Base-by-base conservation (phyloP, 2,329 filamentous ascomycete species). In the Neofusicoccum cordaticola region DNA sequence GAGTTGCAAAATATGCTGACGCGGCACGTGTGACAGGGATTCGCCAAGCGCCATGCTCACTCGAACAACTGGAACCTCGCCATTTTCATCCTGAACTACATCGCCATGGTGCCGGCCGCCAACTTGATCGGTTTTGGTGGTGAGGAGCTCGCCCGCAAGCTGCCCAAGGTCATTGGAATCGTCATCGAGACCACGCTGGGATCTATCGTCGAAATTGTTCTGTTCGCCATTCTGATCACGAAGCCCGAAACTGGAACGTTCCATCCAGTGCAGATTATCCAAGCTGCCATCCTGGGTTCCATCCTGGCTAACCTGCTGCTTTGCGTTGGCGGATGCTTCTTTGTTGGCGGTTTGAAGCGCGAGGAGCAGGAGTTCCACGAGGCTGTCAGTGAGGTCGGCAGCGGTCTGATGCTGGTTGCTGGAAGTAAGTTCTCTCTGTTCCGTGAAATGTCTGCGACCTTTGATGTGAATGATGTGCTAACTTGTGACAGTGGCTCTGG, bases 241-340 rank as follows among this genome's bases (percentile, higher is more conserved):
- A 70, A 74, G 11, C 79, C 79, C n/a, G 73, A 34, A n/a, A 57
- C 63, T 72, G 76, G 47, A 67, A 78, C 35, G 6, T 65, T 65
- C 22, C 48, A 65, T 51, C 63, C 63, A 4, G 78, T 89, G 66
- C 82, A 84, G n/a, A 90, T 95, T 69, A 91, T 96, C 70, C 87
- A 92, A 72, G 91, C 91, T 62, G 92, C 92, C 31, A 93, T 96
- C 63, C 79, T 96, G 0, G 92, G 92, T 41, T 94, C 91, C 0
- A 90, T 96, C 50, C 77, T 96, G 39, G 91, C 92, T 12, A 96
- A 92, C 37, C 85, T 95, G 78, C 79, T 96, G 50, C 82, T 96
- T 0, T 96, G 92, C 69, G 78, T 96, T 31, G 92, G 92, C 0
- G 72, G 89, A 61, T 95, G 91, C 74, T 96, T 96, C 80, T 86